Percentiles rank a stretch among this genome's conserved stretches.
Conservation (phyloP, 805 yeast genomes). For the Jamesozyma lodderae region DNA sequence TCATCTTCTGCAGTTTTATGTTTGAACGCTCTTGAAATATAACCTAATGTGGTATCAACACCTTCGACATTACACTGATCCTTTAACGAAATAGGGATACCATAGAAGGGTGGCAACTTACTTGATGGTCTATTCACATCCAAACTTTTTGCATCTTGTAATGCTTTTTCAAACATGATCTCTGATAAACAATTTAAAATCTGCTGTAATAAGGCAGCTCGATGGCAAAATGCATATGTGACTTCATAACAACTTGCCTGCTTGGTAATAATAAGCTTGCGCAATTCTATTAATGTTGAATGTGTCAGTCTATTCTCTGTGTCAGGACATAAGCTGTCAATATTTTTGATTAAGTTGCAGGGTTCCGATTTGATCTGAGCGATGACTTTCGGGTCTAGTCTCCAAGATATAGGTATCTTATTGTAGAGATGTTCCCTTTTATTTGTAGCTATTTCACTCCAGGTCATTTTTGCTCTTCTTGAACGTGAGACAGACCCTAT, state of each 20-base stretch:
- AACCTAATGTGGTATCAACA: constrained; percentile 20
- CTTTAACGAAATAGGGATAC: constrained; percentile 55
- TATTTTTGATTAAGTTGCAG: no score
- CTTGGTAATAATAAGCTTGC: constrained; percentile 3
- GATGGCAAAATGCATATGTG: constrained; percentile 41
- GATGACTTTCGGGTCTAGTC: no score
- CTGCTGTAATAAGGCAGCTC: constrained; percentile 50
- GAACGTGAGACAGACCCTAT: no score
- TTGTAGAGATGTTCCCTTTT: no score
- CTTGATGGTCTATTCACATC: constrained; percentile 36
- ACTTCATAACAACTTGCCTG: constrained; percentile 10
- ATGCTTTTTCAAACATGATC: constrained; percentile 45
- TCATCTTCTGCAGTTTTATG: constrained; percentile 11
- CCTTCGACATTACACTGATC: constrained; percentile 28
- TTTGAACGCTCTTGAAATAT: constrained; percentile 11
- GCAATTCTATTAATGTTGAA: no score
- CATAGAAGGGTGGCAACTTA: constrained; percentile 54
- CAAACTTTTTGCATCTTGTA: constrained; percentile 34
- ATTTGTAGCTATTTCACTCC: no score
- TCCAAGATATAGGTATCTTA: no score
- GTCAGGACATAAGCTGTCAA: no score
- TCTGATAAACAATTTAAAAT: constrained; percentile 30
- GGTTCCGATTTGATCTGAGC: no score
- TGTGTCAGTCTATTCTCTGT: no score
- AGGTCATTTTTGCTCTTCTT: no score